These are phyloP conservation scores for Darksidea phi DNA, from an alignment of 495 filamentous ascomycete species.

Conservation along the genomic window DNA sequence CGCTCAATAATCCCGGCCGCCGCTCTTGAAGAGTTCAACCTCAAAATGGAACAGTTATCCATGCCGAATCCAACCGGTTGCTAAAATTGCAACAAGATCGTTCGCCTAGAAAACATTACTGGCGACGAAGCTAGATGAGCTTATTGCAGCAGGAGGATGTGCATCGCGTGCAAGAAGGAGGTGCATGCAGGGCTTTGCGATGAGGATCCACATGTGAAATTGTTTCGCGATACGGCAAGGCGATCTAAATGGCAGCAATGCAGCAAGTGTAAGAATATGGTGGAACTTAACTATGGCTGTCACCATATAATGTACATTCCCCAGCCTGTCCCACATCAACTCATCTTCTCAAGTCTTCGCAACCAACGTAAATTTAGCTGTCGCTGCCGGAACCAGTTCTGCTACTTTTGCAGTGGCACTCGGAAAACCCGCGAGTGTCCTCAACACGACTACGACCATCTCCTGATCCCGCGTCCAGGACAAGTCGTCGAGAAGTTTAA, in stretches of 20 bases:
- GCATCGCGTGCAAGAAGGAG: slow-evolving; percentile 10
- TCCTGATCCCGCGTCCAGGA: neutral
- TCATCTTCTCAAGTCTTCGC: neutral
- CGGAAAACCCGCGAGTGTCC: slow-evolving; percentile 22
- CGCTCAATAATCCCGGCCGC: neutral
- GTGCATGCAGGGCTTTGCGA: slow-evolving; percentile 18
- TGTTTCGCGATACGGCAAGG: slow-evolving; percentile 8
- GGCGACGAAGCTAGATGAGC: slow-evolving; percentile 6
- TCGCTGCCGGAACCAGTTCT: slow-evolving; percentile 22
- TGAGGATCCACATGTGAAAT: slow-evolving; percentile 8
- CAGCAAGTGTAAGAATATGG: slow-evolving; percentile 19
- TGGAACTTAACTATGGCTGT: slow-evolving; percentile 17
- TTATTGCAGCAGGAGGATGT: slow-evolving; percentile 9
- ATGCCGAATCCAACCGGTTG: slow-evolving; percentile 26
- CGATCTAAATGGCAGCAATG: slow-evolving; percentile 18
- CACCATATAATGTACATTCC: slow-evolving; percentile 19
- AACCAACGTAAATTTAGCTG: slow-evolving; percentile 1
- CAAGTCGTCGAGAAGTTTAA: too few species aligned
- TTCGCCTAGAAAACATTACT: neutral
- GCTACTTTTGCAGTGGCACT: slow-evolving; percentile 16
- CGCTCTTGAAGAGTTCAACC: slow-evolving; percentile 14
- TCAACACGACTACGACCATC: neutral
- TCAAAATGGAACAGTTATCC: slow-evolving; percentile 14
- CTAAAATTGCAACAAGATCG: slow-evolving; percentile 13
- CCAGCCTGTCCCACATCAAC: too few species aligned